Conservation (phyloP, 768 basidiomycete genomes). For the Lactarius hengduanensis region DNA sequence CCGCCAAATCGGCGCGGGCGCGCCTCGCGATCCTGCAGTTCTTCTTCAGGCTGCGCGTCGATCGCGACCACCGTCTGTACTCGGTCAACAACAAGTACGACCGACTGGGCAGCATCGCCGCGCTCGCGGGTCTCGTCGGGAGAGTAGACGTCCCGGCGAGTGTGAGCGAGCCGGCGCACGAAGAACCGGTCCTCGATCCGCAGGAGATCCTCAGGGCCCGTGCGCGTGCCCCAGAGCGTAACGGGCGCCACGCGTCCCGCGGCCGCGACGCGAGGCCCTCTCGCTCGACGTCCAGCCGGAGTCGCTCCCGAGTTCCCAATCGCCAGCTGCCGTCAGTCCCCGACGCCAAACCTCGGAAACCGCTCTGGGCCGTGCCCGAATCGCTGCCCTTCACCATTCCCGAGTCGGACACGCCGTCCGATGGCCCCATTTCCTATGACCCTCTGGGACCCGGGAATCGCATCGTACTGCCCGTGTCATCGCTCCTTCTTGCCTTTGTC, state of each 20-base stretch:
- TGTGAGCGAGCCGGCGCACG: conserved; percentile 19
- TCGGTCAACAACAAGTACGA: conserved; percentile 56
- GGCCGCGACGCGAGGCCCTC: conserved; percentile 27
- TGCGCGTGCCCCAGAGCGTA: conserved; percentile 27
- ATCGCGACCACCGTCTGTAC: conserved; percentile 85
- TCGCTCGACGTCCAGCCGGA: conserved; percentile 29
- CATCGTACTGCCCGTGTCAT: conserved; percentile 67
- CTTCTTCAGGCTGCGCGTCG: conserved; percentile 83
- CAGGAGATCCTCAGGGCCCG: conserved; percentile 24
- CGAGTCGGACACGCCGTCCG: conserved; percentile 62
- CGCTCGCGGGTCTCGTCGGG: conserved; percentile 64
- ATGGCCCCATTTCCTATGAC: conserved; percentile 65
- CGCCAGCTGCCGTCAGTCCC: conserved; percentile 33
- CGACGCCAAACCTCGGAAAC: conserved; percentile 40
- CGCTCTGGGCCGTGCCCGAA: conserved; percentile 73
- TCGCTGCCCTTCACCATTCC: conserved; percentile 52
- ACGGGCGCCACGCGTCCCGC: conserved; percentile 28
- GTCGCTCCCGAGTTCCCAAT: conserved; percentile 48
- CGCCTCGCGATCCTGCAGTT: conserved; percentile 79
- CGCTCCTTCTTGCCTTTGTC: conserved; percentile 63
- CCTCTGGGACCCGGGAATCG: conserved; percentile 43
- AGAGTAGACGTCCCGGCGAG: conserved; percentile 39
- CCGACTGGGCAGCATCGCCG: conserved; percentile 52
- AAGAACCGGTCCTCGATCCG: conserved; percentile 16
- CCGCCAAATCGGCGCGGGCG: conserved; percentile 54